A percentile compares a stretch with the other conserved stretches of the same genome.
Evolutionary conservation across 139 green algal genomes (phyloP).

Genomic region (Micractinium sp.): DNA sequence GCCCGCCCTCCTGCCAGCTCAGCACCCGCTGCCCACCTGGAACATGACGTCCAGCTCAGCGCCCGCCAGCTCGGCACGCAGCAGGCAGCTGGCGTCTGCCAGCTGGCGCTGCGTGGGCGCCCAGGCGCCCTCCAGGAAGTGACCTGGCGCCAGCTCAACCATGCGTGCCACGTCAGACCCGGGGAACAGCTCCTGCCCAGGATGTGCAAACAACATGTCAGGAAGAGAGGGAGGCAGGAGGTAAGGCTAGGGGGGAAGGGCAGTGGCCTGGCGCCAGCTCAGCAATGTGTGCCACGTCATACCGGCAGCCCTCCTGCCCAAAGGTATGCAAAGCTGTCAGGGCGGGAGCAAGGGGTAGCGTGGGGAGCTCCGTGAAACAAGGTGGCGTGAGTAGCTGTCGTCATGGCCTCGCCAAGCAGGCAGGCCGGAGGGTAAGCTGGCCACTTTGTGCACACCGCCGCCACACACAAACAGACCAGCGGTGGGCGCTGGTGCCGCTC

Average conservation of each 20-base stretch:
- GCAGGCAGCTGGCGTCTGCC: conserved; percentile 1
- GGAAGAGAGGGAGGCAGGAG: neutral
- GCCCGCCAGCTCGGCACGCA: conserved; percentile 11
- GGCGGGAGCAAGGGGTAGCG: neutral
- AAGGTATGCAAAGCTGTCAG: no score
- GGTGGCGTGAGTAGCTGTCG: no score
- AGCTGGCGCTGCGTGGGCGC: conserved; percentile 19
- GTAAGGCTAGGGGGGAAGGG: neutral
- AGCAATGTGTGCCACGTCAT: neutral
- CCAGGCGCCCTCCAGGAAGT: conserved; percentile 23
- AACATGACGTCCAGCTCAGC: conserved; percentile 27
- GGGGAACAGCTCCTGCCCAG: conserved; percentile 31
- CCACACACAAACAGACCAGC: no score
- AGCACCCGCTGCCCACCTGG: neutral
- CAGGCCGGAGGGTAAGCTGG: neutral
- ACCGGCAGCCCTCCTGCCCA: neutral
- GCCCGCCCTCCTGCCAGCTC: neutral
- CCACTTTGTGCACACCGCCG: no score
- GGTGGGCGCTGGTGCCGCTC: no score
- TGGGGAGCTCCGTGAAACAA: no score
- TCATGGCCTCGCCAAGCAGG: neutral
- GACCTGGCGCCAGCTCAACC: conserved; percentile 14
- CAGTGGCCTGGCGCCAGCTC: no score
- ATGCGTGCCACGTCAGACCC: conserved; percentile 24
- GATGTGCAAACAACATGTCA: neutral